Base-by-base conservation (phyloP, 2,329 filamentous ascomycete species). In the Microcyclosporella mali region DNA sequence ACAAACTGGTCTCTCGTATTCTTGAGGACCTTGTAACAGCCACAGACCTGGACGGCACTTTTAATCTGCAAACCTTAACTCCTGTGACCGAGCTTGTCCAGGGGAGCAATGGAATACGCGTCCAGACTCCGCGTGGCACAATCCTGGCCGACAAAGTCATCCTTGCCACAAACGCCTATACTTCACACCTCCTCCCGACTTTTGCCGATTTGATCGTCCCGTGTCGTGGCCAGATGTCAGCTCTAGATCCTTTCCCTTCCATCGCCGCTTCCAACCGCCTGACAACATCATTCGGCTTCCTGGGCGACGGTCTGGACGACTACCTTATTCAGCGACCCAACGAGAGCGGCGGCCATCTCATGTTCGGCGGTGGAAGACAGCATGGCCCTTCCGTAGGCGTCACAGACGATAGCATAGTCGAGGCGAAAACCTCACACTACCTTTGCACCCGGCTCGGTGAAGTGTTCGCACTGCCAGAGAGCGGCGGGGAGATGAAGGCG, bases 131-230 rank as follows among this genome's bases (percentile, higher is more conserved):
- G 0, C 78, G 87, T 16, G 88, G 88, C n/a, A 69, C 66, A 32
- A 73, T 94, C 42, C 61, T 61, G 0, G 72, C 87, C 1, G 66
- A 69, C 10, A 73, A 77, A 27, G 77, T 94, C 15, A 72, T 95
- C 14, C 74, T 94, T 12, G 84, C 86, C 3, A 90, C 84, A 1
- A 95, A 95, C 59, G 89, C 72, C 3, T 94, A 94, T 63, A 89
- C 87, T 6, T 86, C 85, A 1, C 74, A 81, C 47, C 71, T 95
- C 3, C 67, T 90, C 1, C 85, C 85, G 0, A 60, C 69, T 27
- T 82, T 90, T 53, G 70, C 76, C 7, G 78, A 81, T 50, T 71
- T 88, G 7, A 84, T 94, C 49, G 78, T 89, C 2, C 89, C 89
- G 0, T 81, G 85, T 2, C 73, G 85, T 17, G 88, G 85, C 1